Evolutionary conservation across 257 asterid species (phyloP).

Genomic region (Rubia yunnanensis): DNA sequence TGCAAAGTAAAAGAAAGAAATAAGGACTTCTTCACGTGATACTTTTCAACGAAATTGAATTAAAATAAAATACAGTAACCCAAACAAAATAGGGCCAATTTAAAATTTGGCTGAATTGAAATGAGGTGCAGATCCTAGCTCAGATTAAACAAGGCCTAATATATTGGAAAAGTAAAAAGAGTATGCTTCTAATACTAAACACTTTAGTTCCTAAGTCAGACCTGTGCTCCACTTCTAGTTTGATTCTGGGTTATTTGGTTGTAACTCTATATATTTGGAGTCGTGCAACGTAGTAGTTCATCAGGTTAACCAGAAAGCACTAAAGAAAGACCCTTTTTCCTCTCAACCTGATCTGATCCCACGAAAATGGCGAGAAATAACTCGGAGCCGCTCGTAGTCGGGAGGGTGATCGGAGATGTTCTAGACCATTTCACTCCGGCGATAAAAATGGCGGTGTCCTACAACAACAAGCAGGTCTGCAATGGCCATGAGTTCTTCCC

Average conservation of each 20-base stretch:
- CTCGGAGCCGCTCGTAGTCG: slow-evolving; percentile 55
- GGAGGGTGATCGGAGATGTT: slow-evolving; percentile 83
- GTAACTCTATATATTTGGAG: not conserved
- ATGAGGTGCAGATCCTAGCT: too few relatives aligned
- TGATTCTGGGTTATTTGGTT: not conserved
- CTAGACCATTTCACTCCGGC: slow-evolving; percentile 46
- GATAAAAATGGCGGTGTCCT: slow-evolving; percentile 32
- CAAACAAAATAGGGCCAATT: too few relatives aligned
- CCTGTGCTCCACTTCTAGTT: too few relatives aligned
- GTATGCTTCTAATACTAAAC: too few relatives aligned
- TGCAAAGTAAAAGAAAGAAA: too few relatives aligned
- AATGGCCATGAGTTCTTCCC: slow-evolving; percentile 75
- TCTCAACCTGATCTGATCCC: not conserved
- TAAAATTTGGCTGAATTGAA: too few relatives aligned
- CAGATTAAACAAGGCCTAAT: too few relatives aligned
- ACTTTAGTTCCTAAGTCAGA: too few relatives aligned
- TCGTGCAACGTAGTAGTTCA: not conserved
- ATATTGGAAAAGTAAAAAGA: too few relatives aligned
- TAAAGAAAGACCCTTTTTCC: not conserved
- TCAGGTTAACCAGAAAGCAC: not conserved
- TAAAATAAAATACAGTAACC: too few relatives aligned
- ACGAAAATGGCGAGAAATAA: slow-evolving; percentile 27
- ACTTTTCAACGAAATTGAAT: too few relatives aligned
- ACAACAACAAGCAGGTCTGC: slow-evolving; percentile 42
- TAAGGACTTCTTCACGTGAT: too few relatives aligned